Base-by-base conservation (phyloP, 2,329 filamentous ascomycete genomes). In the Xylariaceae sp. region DNA sequence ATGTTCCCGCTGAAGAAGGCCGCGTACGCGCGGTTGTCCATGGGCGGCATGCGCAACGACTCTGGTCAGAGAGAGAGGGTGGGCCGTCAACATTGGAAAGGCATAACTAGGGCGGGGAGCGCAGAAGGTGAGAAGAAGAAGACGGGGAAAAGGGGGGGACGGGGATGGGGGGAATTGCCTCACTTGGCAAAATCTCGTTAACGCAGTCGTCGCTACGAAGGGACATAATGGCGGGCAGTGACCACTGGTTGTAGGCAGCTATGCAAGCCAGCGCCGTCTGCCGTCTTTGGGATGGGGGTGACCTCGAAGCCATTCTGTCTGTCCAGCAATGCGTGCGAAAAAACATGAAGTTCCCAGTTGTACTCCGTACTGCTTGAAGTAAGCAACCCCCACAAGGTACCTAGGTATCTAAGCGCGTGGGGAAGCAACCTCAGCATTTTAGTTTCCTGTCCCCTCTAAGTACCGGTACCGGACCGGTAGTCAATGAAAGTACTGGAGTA, bases 201-300 rank as follows among this genome's bases (percentile, higher is more conserved):
- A 36, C 16, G 25, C 39, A 39, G 15, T 42, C 35, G 9, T 36
- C 31, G 15, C 32, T 18, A 17, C 37, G 42, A 11, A 30, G 10
- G 7, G 32, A 32, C 37, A 44, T 38, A 27, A 44, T 38, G 10
- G 25, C 29, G 3, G 37, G 32, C 6, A 40, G 13, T 3, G 26
- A 19, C 36, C 32, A 36, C 16, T 18, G 31, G 26, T 42, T 42
- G 31, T 33, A 44, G n/a, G 39, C 23, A 4, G 40, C 37, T 19
- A 42, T n/a, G 12, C 38, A 13, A 5, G 32, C 33, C 28, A 39
- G 24, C 4, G 40, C 39, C 2, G 42, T 39, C 31, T 39, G 32
- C 6, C 32, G n/a, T n/a, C 21, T 33, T 22, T 16, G 31, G 14
- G 33, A 45, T 1, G 23, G 19, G 14, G 21, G n/a, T 11, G 7